These are phyloP conservation scores for Plasmopara muralis DNA, from an alignment of 352 stramenopile genomes.

Conservation along the genomic window DNA sequence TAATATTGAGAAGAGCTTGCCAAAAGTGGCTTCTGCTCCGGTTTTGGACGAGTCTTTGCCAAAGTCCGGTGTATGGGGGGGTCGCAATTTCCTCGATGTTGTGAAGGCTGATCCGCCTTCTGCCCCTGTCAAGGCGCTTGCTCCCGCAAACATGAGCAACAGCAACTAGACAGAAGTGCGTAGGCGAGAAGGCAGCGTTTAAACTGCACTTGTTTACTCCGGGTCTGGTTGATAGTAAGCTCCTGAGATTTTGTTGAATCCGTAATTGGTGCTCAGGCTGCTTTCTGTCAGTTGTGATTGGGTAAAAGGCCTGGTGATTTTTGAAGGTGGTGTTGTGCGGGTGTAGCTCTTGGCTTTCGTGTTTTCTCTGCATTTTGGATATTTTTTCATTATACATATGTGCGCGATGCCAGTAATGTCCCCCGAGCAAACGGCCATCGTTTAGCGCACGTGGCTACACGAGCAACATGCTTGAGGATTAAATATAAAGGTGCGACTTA, in stretches of 20 bases:
- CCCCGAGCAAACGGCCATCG: constrained; percentile 11
- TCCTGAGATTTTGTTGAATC: no score
- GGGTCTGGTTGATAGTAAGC: constrained; percentile 10
- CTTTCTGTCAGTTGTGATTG: no score
- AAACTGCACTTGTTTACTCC: neutral
- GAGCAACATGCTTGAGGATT: constrained; percentile 15
- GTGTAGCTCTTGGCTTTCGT: constrained; percentile 19
- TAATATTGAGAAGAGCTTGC: constrained; percentile 25
- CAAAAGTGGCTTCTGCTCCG: constrained; percentile 17
- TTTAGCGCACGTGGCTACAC: constrained; percentile 5
- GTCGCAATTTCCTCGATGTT: constrained; percentile 77
- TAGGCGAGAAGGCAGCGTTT: constrained; percentile 9
- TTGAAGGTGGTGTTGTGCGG: neutral
- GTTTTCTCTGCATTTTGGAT: constrained; percentile 38
- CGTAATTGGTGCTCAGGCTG: no score
- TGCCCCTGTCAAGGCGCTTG: constrained; percentile 31
- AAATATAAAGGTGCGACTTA: constrained; percentile 16
- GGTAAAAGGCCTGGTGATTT: no score
- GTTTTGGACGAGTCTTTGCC: constrained; percentile 40
- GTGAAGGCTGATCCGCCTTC: constrained; percentile 66
- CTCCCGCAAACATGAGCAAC: constrained; percentile 20
- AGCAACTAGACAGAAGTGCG: constrained; percentile 41
- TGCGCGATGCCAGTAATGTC: constrained; percentile 15
- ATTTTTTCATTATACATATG: constrained; percentile 28
- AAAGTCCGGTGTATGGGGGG: constrained; percentile 70